Evolutionary conservation across 768 basidiomycete genomes (phyloP).

Genomic region (Podaxis sp.): DNA sequence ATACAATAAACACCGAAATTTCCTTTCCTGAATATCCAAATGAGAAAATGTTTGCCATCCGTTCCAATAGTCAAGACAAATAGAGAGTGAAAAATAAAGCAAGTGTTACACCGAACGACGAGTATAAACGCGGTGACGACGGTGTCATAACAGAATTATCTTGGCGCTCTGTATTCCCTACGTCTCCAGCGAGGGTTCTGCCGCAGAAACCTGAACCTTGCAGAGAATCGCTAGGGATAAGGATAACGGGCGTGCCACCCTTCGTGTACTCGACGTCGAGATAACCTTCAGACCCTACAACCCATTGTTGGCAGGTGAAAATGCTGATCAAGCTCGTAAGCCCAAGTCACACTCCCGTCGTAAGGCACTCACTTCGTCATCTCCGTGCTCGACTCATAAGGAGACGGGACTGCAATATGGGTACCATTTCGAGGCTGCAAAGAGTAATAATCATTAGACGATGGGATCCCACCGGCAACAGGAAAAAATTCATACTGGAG

Average conservation of each 20-base stretch:
- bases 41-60: not conserved
- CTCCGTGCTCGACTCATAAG: conserved; percentile 46
- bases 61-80: not conserved
- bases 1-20: too few species aligned
- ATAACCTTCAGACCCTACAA: conserved; percentile 64
- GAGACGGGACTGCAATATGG: conserved; percentile 56
- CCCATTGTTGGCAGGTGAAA: conserved; percentile 65
- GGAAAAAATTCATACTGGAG: conserved; percentile 47
- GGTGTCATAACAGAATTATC: not conserved
- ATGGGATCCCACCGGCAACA: not conserved
- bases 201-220: conserved; percentile 41
- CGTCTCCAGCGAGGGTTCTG: conserved; percentile 17
- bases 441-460: not conserved
- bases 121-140: not conserved
- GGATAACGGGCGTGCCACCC: conserved; percentile 61
- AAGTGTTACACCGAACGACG: not conserved
- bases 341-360: conserved; percentile 1
- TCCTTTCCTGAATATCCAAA: not conserved
- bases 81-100: not conserved
- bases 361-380: conserved; percentile 53
- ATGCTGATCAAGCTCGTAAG: conserved; percentile 37
- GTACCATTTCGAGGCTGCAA: conserved; percentile 56
- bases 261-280: conserved; percentile 61
- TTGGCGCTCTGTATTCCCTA: not conserved
- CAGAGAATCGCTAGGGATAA: conserved; percentile 42